A percentile compares a stretch with the other conserved stretches of the same genome.
These are phyloP conservation scores for Diatrype stigma DNA, from an alignment of 2,329 filamentous ascomycete species.

Conservation along the genomic window DNA sequence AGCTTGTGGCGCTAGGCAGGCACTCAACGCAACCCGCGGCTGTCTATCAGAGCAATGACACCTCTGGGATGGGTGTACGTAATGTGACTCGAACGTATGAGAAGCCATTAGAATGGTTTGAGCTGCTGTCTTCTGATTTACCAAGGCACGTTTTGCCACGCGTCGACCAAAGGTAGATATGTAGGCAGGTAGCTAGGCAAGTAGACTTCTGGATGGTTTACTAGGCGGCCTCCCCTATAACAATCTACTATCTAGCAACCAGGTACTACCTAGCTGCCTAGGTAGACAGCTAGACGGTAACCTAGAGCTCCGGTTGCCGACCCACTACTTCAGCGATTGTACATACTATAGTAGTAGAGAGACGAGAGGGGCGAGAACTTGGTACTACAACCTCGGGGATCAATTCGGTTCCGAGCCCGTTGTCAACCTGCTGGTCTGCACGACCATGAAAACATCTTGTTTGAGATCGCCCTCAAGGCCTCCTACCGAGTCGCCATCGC, in stretches of 20 bases:
- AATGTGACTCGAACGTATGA: slow-evolving; percentile 12
- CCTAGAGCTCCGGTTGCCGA: background rate
- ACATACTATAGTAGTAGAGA: background rate
- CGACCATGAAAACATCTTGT: too few relatives aligned
- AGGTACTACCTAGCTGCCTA: background rate
- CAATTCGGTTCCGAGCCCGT: background rate
- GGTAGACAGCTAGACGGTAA: background rate
- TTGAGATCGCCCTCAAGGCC: too few relatives aligned
- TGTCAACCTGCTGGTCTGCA: background rate
- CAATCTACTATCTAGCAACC: too few relatives aligned
- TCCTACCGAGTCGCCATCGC: too few relatives aligned
- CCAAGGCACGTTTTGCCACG: background rate
- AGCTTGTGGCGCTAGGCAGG: too few relatives aligned
- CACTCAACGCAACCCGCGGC: too few relatives aligned
- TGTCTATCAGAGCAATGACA: background rate
- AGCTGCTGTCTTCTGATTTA: background rate
- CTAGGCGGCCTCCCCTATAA: too few relatives aligned
- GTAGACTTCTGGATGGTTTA: background rate
- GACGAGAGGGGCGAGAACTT: background rate
- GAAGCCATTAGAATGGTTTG: slow-evolving; percentile 10
- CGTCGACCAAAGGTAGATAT: background rate
- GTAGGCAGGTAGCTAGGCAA: background rate
- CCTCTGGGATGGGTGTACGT: slow-evolving; percentile 4
- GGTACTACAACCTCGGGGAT: background rate
- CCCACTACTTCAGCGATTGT: background rate